These are phyloP conservation scores for Venturiaceae sp. DNA, from an alignment of 2,329 filamentous ascomycete species.

Conservation along the genomic window DNA sequence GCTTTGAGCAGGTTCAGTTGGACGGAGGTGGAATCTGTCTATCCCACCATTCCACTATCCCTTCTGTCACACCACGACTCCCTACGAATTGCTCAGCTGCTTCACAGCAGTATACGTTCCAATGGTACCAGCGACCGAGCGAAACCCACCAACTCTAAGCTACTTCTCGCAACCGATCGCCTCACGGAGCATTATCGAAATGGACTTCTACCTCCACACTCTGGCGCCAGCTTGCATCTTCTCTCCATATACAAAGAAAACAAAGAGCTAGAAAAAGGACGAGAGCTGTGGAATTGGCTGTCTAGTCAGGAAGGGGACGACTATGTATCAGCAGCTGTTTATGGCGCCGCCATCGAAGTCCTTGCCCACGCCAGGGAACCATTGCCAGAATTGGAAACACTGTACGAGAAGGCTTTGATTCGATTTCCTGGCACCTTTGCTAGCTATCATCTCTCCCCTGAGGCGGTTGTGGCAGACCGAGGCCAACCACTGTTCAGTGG, in stretches of 20 bases:
- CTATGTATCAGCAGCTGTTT: constrained; percentile 31
- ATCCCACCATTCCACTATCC: not conserved
- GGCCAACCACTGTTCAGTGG: constrained; percentile 19
- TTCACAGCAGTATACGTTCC: constrained; percentile 18
- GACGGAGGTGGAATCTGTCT: not conserved
- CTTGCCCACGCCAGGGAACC: constrained; percentile 30
- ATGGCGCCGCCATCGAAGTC: constrained; percentile 40
- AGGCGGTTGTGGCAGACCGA: constrained; percentile 36
- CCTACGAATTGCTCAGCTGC: constrained; percentile 21
- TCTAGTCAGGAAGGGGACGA: constrained; percentile 26
- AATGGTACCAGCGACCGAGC: not conserved
- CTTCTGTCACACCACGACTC: constrained; percentile 13
- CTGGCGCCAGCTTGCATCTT: constrained; percentile 34
- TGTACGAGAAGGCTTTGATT: constrained; percentile 35
- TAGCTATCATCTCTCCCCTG: constrained; percentile 36
- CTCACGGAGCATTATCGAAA: not conserved
- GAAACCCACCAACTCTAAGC: too few species aligned
- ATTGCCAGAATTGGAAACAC: constrained; percentile 31
- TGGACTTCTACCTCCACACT: constrained; percentile 18
- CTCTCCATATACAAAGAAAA: constrained; percentile 37
- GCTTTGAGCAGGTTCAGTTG: not conserved
- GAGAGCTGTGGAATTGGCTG: constrained; percentile 40
- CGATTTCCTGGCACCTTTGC: constrained; percentile 37
- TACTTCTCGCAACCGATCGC: not conserved
- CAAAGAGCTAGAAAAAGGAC: constrained; percentile 26